A percentile compares a stretch with the other conserved stretches of the same genome.
Evolutionary conservation across 1,284 basidiomycete species (phyloP).

Genomic region (Ganoderma lingzhi): DNA sequence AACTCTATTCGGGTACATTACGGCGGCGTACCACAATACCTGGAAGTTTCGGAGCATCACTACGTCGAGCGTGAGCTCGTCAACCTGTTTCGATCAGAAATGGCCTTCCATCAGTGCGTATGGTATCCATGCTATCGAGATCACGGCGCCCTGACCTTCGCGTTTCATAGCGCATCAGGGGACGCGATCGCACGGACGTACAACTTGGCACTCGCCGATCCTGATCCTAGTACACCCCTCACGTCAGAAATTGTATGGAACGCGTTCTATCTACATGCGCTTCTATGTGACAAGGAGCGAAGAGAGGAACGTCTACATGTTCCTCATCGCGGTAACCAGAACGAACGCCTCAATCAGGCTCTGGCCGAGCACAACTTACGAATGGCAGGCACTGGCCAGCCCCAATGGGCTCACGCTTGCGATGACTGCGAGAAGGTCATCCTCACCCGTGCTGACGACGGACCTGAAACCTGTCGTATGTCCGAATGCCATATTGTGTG

Average conservation of each 20-base stretch:
- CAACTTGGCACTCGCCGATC: neutral
- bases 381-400: conserved; percentile 2
- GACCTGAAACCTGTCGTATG: too few species aligned
- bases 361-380: neutral
- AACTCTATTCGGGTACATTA: neutral
- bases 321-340: neutral
- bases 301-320: neutral
- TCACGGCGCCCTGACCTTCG: too few species aligned
- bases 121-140: too few species aligned
- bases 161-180: neutral
- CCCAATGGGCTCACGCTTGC: too few species aligned
- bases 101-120: neutral
- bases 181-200: neutral
- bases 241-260: neutral
- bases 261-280: conserved; percentile 7
- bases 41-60: neutral
- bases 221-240: neutral
- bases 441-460: too few species aligned
- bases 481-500: too few species aligned
- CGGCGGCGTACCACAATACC: neutral
- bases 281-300: too few species aligned
- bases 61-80: neutral
- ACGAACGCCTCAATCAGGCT: neutral
- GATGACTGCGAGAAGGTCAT: conserved; percentile 28
- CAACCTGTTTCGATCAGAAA: neutral